A percentile compares a stretch with the other conserved stretches of the same genome.
phyloP scores from a whole-genome alignment of 2,329 filamentous ascomycete genomes.

The Aspergillus persii region DNA sequence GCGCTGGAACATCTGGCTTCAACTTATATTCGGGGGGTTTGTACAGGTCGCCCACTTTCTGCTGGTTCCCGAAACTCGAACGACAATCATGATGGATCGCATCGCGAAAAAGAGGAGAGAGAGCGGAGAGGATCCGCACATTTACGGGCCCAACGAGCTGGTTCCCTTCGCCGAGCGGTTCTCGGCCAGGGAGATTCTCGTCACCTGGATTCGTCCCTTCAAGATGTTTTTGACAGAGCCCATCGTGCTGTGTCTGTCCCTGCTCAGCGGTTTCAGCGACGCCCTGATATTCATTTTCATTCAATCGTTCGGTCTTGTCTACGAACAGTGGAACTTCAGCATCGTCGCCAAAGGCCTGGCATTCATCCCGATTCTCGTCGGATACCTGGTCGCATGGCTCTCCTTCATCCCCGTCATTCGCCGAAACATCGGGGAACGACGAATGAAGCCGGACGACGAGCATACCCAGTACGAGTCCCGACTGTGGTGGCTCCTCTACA shows the following conservation, averaged over 20 bases:
- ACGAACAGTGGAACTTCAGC: slow-evolving; percentile 58
- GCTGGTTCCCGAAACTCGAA: slow-evolving; percentile 73
- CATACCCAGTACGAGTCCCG: slow-evolving; percentile 65
- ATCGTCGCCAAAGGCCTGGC: slow-evolving; percentile 49
- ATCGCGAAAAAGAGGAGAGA: slow-evolving; percentile 73
- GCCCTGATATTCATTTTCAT: slow-evolving; percentile 67
- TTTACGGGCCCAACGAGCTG: slow-evolving; percentile 72
- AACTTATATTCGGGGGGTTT: slow-evolving; percentile 71
- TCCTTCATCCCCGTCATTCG: slow-evolving; percentile 57
- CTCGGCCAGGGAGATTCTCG: slow-evolving; percentile 55
- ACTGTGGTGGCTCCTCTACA: slow-evolving; percentile 60
- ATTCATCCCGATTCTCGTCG: slow-evolving; percentile 57
- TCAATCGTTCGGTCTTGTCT: slow-evolving; percentile 60
- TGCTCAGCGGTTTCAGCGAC: slow-evolving; percentile 63
- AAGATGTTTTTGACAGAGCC: slow-evolving; percentile 64
- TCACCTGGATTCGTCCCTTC: slow-evolving; percentile 61
- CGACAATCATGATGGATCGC: slow-evolving; percentile 72
- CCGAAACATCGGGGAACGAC: slow-evolving; percentile 47
- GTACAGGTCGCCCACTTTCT: slow-evolving; percentile 67
- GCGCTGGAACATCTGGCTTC: slow-evolving; percentile 82
- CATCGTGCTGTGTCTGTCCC: slow-evolving; percentile 60
- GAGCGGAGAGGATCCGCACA: slow-evolving; percentile 55
- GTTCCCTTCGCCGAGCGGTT: slow-evolving; percentile 60
- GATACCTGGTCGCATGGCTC: slow-evolving; percentile 60
- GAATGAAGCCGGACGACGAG: slow-evolving; percentile 48